Percentiles rank a stretch among this genome's conserved stretches.
phyloP scores from a whole-genome alignment of 345 rosid genomes.

The Eucalyptus melliodora region DNA sequence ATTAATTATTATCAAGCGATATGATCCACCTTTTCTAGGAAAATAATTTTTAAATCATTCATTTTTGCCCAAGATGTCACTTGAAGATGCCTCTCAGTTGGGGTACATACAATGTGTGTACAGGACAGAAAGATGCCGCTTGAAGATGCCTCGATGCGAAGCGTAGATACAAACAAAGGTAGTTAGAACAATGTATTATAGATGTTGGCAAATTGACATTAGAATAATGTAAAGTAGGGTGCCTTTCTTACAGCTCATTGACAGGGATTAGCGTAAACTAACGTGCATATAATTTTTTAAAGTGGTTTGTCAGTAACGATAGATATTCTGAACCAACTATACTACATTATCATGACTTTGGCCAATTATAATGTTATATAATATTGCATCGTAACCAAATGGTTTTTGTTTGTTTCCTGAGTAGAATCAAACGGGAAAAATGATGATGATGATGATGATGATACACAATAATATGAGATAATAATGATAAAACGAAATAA shows the following conservation, averaged over 20 bases:
- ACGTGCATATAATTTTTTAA: no score
- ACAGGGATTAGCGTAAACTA: not conserved
- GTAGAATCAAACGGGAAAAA: no score
- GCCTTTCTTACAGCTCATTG: not conserved
- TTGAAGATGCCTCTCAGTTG: not conserved
- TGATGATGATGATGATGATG: no score
- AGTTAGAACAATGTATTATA: not conserved
- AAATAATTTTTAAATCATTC: no score
- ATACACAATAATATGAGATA: no score
- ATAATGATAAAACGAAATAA: no score
- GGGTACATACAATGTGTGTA: not conserved
- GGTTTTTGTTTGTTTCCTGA: accelerated
- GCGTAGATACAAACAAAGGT: constrained; percentile 3
- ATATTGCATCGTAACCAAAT: no score
- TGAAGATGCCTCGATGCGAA: constrained; percentile 8
- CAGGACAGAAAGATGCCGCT: not conserved
- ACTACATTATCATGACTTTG: no score
- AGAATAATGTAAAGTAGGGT: not conserved
- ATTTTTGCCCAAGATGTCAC: accelerated
- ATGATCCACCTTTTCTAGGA: accelerated
- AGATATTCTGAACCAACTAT: no score
- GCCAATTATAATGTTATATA: no score
- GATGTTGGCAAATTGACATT: constrained; percentile 5
- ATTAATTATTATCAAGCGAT: accelerated
- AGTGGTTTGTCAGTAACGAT: no score